Evolutionary conservation across 768 basidiomycete genomes (phyloP).

Genomic region (Lentinula detonsa): DNA sequence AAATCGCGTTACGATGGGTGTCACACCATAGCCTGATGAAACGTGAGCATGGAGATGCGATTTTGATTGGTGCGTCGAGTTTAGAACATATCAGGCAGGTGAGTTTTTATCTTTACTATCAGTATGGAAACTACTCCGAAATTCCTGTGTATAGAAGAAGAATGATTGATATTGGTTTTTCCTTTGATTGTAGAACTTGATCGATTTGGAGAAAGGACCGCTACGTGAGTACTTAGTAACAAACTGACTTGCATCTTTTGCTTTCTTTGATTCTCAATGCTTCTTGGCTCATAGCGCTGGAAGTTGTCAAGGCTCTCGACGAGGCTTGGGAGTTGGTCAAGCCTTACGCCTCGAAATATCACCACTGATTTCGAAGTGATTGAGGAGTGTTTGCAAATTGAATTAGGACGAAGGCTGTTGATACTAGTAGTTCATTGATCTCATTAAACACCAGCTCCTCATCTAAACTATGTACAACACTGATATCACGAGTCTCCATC

Average conservation of each 20-base stretch:
- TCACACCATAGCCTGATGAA: slow-evolving; percentile 50
- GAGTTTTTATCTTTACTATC: too few species aligned
- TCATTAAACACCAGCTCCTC: too few species aligned
- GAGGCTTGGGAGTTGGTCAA: neutral
- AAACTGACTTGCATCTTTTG: neutral
- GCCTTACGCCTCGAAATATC: neutral
- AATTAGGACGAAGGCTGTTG: too few species aligned
- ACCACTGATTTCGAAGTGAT: neutral
- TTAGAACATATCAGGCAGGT: slow-evolving; percentile 14
- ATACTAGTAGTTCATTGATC: too few species aligned
- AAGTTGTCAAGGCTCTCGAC: neutral
- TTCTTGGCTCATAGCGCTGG: neutral
- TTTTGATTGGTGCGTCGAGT: slow-evolving; percentile 59
- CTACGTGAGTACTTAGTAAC: neutral
- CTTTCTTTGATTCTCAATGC: neutral
- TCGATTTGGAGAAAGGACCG: slow-evolving; percentile 5
- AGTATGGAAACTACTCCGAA: slow-evolving; percentile 8
- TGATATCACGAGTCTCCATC: too few species aligned
- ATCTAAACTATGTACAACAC: too few species aligned
- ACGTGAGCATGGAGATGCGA: slow-evolving; percentile 40
- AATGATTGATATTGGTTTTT: neutral
- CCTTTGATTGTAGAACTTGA: neutral
- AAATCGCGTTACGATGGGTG: slow-evolving; percentile 56
- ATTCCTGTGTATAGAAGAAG: slow-evolving; percentile 18
- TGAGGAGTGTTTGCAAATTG: too few species aligned